These are phyloP conservation scores for Candida hungchunana DNA, from an alignment of 805 yeast species.

Conservation along the genomic window DNA sequence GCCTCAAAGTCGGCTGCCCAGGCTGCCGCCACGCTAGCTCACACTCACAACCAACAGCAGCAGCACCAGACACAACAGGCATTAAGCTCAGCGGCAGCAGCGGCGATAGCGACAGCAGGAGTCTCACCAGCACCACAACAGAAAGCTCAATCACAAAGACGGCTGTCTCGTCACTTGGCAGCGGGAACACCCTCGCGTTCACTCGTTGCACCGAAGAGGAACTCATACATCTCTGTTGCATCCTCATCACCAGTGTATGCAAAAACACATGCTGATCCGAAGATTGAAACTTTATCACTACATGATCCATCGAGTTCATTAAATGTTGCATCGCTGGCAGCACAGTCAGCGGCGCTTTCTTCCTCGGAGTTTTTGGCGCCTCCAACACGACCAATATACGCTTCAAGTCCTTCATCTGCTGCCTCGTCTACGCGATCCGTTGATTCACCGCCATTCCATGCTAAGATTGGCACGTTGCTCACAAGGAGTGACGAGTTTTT, in stretches of 20 bases:
- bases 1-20: conserved; percentile 24
- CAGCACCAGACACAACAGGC: background rate
- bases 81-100: background rate
- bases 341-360: conserved; percentile 12
- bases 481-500: conserved; percentile 12
- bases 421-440: conserved; percentile 20
- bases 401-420: conserved; percentile 14
- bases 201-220: conserved; percentile 3
- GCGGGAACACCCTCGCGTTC: conserved; percentile 6
- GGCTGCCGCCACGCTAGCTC: conserved; percentile 18
- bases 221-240: conserved; percentile 2
- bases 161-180: conserved; percentile 1
- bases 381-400: conserved; percentile 7
- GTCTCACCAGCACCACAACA: conserved; percentile 3
- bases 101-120: conserved; percentile 1
- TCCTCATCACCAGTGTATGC: conserved; percentile 4
- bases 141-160: background rate
- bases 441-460: conserved; percentile 19
- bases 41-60: conserved; percentile 7
- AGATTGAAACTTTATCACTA: conserved; percentile 8
- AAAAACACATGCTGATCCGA: conserved; percentile 2
- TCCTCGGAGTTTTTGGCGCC: conserved; percentile 12
- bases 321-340: conserved; percentile 9
- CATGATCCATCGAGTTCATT: background rate
- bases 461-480: conserved; percentile 8